Evolutionary conservation across 2,329 filamentous ascomycete genomes (phyloP).

Genomic region (Esteya vermicola): DNA sequence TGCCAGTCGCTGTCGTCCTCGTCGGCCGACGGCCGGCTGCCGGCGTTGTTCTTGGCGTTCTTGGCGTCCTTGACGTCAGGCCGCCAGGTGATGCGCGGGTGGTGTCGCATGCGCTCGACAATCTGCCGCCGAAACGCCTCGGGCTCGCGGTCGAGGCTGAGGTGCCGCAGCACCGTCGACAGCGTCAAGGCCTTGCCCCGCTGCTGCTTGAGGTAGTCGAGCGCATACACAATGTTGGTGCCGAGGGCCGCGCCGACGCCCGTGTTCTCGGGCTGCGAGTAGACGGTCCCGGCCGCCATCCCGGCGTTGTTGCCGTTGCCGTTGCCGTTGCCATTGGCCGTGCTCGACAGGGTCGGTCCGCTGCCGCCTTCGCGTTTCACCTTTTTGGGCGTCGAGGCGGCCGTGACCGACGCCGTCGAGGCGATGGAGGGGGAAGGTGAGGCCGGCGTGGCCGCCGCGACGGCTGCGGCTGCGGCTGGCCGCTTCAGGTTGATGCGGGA

Average conservation of each 20-base stretch:
- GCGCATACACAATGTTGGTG: conserved; percentile 77
- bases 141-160: conserved; percentile 53
- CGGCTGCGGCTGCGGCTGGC: too few relatives aligned
- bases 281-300: conserved; percentile 33
- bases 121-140: conserved; percentile 51
- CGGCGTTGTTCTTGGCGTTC: too few relatives aligned
- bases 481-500: conserved; percentile 42
- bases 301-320: neutral
- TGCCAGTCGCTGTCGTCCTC: conserved; percentile 27
- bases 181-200: conserved; percentile 56
- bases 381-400: conserved; percentile 48
- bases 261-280: conserved; percentile 63
- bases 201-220: conserved; percentile 66
- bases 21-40: neutral
- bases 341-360: too few relatives aligned
- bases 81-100: conserved; percentile 43
- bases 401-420: conserved; percentile 30
- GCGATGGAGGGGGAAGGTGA: conserved; percentile 48
- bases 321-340: conserved; percentile 3
- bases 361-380: conserved; percentile 38
- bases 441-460: conserved; percentile 32
- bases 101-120: conserved; percentile 51
- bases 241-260: conserved; percentile 68
- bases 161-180: conserved; percentile 63
- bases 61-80: conserved; percentile 35